These are phyloP conservation scores for Hortaea sp. DNA, from an alignment of 2,329 filamentous ascomycete genomes.

Conservation along the genomic window DNA sequence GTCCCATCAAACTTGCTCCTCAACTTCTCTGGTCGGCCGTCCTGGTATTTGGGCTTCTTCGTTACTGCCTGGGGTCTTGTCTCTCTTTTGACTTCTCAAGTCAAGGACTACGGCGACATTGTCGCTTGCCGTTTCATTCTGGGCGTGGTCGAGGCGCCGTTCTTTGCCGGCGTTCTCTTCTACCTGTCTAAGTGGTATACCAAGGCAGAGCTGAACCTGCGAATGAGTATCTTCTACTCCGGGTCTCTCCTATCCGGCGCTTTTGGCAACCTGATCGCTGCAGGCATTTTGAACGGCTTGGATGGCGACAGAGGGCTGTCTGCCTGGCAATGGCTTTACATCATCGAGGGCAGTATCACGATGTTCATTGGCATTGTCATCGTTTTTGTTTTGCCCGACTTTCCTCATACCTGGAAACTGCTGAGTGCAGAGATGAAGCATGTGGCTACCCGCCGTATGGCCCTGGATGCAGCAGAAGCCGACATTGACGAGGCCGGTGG, in stretches of 20 bases:
- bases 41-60: conserved; percentile 58
- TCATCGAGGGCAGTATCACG: conserved; percentile 60
- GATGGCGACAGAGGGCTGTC: conserved; percentile 46
- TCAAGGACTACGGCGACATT: conserved; percentile 17
- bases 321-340: conserved; percentile 54
- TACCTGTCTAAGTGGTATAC: conserved; percentile 61
- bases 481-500: conserved; percentile 40
- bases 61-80: conserved; percentile 69
- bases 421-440: conserved; percentile 35
- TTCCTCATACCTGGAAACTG: conserved; percentile 34
- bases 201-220: conserved; percentile 55
- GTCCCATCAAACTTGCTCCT: conserved; percentile 63
- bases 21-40: conserved; percentile 52
- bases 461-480: conserved; percentile 41
- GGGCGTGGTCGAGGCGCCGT: conserved; percentile 50
- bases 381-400: conserved; percentile 21
- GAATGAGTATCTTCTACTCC: conserved; percentile 56
- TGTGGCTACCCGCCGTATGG: conserved; percentile 39
- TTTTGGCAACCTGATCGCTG: conserved; percentile 53
- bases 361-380: conserved; percentile 34
- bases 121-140: conserved; percentile 47
- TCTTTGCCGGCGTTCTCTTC: conserved; percentile 39
- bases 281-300: conserved; percentile 57
- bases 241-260: conserved; percentile 61
- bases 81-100: conserved; percentile 38